A percentile compares a stretch with the other conserved stretches of the same genome.
phyloP scores from a whole-genome alignment of 2,329 filamentous ascomycete species.

The Salinomyces thailandicus region DNA sequence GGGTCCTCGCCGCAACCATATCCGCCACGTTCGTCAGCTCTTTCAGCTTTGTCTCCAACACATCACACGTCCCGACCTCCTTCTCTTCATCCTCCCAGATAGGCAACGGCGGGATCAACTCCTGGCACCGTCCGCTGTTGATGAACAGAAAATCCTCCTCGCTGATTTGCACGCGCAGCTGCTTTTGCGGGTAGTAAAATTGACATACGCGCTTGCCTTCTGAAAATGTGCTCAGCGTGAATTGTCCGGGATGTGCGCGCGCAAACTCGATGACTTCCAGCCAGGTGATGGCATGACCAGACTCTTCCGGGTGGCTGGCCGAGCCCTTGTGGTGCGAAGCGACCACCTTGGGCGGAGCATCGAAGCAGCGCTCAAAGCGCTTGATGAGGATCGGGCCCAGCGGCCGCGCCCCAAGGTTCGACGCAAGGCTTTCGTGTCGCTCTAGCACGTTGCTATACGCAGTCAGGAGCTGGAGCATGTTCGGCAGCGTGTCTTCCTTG shows the following conservation, averaged over 20 bases:
- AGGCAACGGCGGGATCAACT: constrained; percentile 69
- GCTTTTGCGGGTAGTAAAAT: constrained; percentile 60
- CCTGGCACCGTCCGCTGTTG: constrained; percentile 69
- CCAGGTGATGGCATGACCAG: constrained; percentile 56
- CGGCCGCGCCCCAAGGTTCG: constrained; percentile 72
- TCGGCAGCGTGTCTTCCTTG: constrained; percentile 59
- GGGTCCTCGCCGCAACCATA: constrained; percentile 55
- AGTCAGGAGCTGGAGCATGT: constrained; percentile 60
- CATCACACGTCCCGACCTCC: constrained; percentile 73
- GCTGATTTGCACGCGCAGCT: constrained; percentile 70
- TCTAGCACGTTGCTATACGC: constrained; percentile 80
- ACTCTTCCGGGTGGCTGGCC: constrained; percentile 31
- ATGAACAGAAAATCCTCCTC: constrained; percentile 84
- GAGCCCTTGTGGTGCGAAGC: constrained; percentile 42
- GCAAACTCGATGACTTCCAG: constrained; percentile 78
- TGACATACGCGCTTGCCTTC: constrained; percentile 65
- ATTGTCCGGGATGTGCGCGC: constrained; percentile 67
- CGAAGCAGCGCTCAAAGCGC: constrained; percentile 76
- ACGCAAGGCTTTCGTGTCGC: constrained; percentile 76
- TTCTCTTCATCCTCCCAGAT: constrained; percentile 79
- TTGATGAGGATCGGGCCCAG: constrained; percentile 74
- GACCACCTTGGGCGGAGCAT: constrained; percentile 60
- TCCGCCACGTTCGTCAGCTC: constrained; percentile 73
- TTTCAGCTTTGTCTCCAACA: constrained; percentile 66
- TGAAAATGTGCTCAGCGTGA: constrained; percentile 57